Evolutionary conservation across 805 yeast species (phyloP).

Genomic region (Ogataea salicorniae): DNA sequence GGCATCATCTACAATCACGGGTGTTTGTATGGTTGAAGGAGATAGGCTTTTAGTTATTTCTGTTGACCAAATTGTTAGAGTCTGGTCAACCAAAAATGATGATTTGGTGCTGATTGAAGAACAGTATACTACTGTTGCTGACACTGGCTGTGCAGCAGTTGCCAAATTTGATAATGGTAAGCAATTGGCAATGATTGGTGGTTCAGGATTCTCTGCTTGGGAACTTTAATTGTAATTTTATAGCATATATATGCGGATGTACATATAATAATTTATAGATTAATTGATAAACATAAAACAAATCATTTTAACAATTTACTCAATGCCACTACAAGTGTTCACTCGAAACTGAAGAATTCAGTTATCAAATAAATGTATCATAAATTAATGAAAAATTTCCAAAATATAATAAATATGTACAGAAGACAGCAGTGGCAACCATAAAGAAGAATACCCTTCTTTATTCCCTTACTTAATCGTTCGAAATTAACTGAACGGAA

Average conservation of each 20-base stretch:
- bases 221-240: conserved; percentile 2
- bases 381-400: no score
- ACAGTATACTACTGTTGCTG: conserved; percentile 78
- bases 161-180: conserved; percentile 23
- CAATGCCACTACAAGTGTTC: no score
- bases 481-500: no score
- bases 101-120: conserved; percentile 32
- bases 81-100: conserved; percentile 49
- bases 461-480: no score
- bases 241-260: background rate
- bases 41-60: conserved; percentile 54
- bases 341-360: no score
- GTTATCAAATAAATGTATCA: no score
- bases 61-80: conserved; percentile 73
- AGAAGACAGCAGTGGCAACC: background rate
- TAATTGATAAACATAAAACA: background rate
- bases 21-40: conserved; percentile 37
- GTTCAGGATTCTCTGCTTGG: conserved; percentile 60
- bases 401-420: conserved; percentile 1
- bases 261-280: background rate
- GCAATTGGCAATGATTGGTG: conserved; percentile 54
- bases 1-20: conserved; percentile 84
- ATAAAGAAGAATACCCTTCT: no score
- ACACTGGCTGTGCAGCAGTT: conserved; percentile 70
- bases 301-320: background rate